Conservation (phyloP, 2,329 filamentous ascomycete species). For the Neofusicoccum umdonicola region DNA sequence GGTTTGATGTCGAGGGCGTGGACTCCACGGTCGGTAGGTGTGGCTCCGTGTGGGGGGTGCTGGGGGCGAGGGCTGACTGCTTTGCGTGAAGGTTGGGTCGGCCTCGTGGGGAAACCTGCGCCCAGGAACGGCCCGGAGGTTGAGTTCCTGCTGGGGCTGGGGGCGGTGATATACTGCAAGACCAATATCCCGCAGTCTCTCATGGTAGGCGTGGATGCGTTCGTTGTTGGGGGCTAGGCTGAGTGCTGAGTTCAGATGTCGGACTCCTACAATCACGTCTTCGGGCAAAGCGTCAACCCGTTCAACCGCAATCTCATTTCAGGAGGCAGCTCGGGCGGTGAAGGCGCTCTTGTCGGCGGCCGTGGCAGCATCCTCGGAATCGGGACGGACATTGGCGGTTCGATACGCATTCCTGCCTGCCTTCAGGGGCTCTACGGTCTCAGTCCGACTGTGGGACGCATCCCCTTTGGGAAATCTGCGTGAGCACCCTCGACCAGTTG, state of each 20-base stretch:
- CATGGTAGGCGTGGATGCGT: slow-evolving; percentile 45
- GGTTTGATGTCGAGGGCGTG: slow-evolving; percentile 48
- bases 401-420: slow-evolving; percentile 16
- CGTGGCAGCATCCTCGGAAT: slow-evolving; percentile 54
- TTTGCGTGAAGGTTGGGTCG: slow-evolving; percentile 52
- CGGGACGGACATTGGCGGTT: slow-evolving; percentile 27
- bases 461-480: slow-evolving; percentile 39
- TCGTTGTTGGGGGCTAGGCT: slow-evolving; percentile 32
- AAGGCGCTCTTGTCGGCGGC: slow-evolving; percentile 54
- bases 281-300: slow-evolving; percentile 54
- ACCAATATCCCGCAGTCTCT: slow-evolving; percentile 56
- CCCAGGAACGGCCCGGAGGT: slow-evolving; percentile 24
- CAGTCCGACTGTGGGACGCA: slow-evolving; percentile 36
- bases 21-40: slow-evolving; percentile 59
- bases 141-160: slow-evolving; percentile 41
- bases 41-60: neutral
- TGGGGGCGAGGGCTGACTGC: slow-evolving; percentile 46
- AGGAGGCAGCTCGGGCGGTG: slow-evolving; percentile 57
- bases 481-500: slow-evolving; percentile 29
- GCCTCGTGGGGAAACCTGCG: slow-evolving; percentile 30
- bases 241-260: slow-evolving; percentile 35
- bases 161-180: slow-evolving; percentile 51
- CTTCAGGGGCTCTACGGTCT: slow-evolving; percentile 17
- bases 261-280: slow-evolving; percentile 51
- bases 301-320: slow-evolving; percentile 50